phyloP scores from a whole-genome alignment of 208 protist species.

The Wallacemonas sp. region DNA sequence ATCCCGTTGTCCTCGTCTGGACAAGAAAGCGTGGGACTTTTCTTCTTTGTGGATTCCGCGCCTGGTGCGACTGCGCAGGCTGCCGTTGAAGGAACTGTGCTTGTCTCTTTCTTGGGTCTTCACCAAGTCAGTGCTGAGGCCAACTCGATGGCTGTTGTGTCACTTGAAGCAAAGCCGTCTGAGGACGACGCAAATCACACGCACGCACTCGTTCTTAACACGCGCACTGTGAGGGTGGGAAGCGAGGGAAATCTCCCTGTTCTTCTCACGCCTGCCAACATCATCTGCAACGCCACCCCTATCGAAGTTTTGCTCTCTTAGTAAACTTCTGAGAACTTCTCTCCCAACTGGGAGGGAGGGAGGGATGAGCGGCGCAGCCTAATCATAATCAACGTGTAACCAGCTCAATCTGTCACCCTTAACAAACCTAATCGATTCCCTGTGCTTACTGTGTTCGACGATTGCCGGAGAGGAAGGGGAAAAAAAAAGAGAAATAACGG shows the following conservation, averaged over 20 bases:
- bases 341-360: no score
- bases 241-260: constrained; percentile 9
- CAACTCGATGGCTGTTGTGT: constrained; percentile 15
- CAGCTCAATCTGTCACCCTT: no score
- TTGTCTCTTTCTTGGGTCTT: not conserved
- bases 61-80: not conserved
- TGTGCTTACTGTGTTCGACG: no score
- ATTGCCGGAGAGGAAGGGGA: no score
- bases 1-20: constrained; percentile 29
- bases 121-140: not conserved
- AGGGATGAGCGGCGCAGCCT: no score
- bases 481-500: no score
- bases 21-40: not conserved
- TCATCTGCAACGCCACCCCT: constrained; percentile 24
- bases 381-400: no score
- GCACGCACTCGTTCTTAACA: constrained; percentile 26
- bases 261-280: constrained; percentile 32
- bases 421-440: no score
- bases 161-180: constrained; percentile 26
- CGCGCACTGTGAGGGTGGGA: constrained; percentile 31
- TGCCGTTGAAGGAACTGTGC: not conserved
- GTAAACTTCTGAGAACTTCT: not conserved
- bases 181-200: constrained; percentile 17
- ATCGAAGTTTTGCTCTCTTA: no score
- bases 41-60: constrained; percentile 6